Evolutionary conservation across 2,329 filamentous ascomycete genomes (phyloP).

Genomic region (Falciphora oryzae): DNA sequence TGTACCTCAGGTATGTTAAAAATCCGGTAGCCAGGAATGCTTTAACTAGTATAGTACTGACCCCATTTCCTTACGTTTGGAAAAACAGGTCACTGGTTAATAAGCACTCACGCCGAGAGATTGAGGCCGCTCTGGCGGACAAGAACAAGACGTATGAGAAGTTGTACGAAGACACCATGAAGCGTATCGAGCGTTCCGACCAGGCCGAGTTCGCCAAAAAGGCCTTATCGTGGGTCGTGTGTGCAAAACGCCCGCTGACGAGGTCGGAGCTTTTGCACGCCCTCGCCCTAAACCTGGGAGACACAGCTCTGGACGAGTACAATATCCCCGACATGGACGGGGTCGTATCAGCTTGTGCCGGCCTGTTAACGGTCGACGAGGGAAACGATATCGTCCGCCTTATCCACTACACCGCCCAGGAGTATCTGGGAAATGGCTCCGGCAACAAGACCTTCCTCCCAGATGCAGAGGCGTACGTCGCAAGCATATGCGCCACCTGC

Average conservation of each 20-base stretch:
- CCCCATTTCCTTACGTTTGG: too few relatives aligned
- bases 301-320: not conserved
- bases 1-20: not conserved
- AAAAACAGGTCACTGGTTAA: too few relatives aligned
- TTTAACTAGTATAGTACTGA: not conserved
- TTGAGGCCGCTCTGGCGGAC: too few relatives aligned
- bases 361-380: too few relatives aligned
- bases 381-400: too few relatives aligned
- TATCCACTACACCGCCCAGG: too few relatives aligned
- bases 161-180: not conserved
- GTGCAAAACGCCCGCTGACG: not conserved
- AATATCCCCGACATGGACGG: not conserved
- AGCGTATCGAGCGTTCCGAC: not conserved
- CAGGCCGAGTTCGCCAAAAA: not conserved
- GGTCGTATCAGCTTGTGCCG: too few relatives aligned
- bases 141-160: not conserved
- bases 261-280: not conserved
- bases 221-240: not conserved
- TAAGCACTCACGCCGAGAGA: not conserved
- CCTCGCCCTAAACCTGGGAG: not conserved
- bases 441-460: too few relatives aligned
- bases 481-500: too few relatives aligned
- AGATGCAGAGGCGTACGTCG: too few relatives aligned
- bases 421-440: too few relatives aligned
- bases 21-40: not conserved